Evolutionary conservation across 73 alveolate species (phyloP).

Genomic region (Uronychia setigera): DNA sequence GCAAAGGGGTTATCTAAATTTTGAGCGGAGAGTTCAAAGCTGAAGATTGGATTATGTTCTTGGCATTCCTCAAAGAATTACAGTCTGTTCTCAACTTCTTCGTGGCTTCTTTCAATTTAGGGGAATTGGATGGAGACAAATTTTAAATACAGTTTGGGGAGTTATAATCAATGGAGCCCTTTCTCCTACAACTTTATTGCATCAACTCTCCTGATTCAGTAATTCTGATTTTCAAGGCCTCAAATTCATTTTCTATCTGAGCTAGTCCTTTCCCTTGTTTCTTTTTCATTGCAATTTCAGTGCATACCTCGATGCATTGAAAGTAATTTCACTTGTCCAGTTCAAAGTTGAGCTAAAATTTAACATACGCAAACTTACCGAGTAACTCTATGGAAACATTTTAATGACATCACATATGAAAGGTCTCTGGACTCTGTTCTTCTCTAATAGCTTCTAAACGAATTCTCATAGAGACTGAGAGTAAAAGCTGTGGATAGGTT

Average conservation of each 20-base stretch:
- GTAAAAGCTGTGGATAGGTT: slow-evolving; percentile 37
- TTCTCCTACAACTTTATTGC: not conserved
- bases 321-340: not conserved
- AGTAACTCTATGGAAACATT: slow-evolving; percentile 13
- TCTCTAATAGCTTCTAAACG: slow-evolving; percentile 35
- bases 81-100: no score
- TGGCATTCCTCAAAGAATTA: not conserved
- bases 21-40: no score
- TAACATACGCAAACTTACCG: not conserved
- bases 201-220: not conserved
- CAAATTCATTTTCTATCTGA: not conserved
- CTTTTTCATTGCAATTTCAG: not conserved
- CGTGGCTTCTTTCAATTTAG: no score
- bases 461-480: slow-evolving; percentile 36
- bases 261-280: not conserved
- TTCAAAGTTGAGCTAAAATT: not conserved
- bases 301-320: not conserved
- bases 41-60: not conserved
- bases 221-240: not conserved
- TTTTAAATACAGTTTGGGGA: no score
- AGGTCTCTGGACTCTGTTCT: slow-evolving; percentile 51
- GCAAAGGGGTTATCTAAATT: no score
- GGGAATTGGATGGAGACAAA: no score
- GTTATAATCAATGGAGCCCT: no score
- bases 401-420: slow-evolving; percentile 20